A percentile compares a stretch with the other conserved stretches of the same genome.
These are phyloP conservation scores for Tirmania nivea DNA, from an alignment of 495 filamentous ascomycete genomes.

Conservation along the genomic window DNA sequence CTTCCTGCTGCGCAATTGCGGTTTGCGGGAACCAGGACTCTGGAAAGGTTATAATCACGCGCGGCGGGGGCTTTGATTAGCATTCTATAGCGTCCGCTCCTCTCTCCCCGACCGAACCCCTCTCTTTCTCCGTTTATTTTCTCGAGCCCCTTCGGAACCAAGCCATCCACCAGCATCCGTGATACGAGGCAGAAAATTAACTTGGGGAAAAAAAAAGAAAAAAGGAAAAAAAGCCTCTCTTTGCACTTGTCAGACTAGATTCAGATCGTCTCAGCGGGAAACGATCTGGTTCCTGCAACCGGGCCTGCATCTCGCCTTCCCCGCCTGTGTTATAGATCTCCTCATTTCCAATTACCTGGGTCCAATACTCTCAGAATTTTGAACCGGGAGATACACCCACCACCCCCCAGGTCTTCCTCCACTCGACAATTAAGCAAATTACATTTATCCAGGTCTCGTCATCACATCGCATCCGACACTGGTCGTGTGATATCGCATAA, in stretches of 20 bases:
- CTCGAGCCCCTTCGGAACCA: not conserved
- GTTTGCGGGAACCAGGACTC: not conserved
- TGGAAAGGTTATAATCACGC: not conserved
- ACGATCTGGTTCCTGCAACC: not conserved
- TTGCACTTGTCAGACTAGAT: not conserved
- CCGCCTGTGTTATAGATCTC: not conserved
- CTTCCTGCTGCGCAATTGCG: not conserved
- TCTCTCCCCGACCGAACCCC: too few relatives aligned
- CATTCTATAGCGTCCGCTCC: too few relatives aligned
- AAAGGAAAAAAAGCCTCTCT: not conserved
- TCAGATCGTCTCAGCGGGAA: not conserved
- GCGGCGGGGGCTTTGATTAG: not conserved
- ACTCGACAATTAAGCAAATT: not conserved
- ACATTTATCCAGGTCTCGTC: not conserved
- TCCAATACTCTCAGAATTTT: not conserved
- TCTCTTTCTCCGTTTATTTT: not conserved
- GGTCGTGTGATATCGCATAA: not conserved
- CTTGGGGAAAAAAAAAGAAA: not conserved
- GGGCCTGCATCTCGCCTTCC: not conserved
- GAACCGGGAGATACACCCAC: not conserved
- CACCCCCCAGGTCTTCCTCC: not conserved
- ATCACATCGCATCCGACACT: not conserved
- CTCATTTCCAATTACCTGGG: not conserved
- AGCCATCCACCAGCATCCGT: too few relatives aligned
- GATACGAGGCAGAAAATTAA: not conserved